Evolutionary conservation across 352 stramenopile genomes (phyloP).

Genomic region (Phytophthora pini): DNA sequence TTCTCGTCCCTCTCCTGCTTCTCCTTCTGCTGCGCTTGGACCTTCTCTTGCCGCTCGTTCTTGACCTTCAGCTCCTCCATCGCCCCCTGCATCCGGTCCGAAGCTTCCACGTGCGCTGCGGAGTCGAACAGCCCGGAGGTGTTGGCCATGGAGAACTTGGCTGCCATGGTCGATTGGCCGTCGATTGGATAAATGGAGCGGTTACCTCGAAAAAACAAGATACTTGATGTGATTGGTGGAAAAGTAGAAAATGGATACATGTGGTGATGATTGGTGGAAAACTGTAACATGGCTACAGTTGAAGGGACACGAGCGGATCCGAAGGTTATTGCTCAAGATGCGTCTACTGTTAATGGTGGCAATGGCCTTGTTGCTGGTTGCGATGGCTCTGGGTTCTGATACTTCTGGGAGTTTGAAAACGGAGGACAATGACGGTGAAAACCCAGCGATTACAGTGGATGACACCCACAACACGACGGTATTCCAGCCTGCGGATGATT

Average conservation of each 20-base stretch:
- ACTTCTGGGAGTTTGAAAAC: constrained; percentile 6
- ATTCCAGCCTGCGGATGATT: constrained; percentile 26
- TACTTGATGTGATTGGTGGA: constrained; percentile 5
- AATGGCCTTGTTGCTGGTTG: constrained; percentile 3
- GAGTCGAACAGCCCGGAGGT: constrained; percentile 77
- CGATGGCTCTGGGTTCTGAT: constrained; percentile 3
- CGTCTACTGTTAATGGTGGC: constrained; percentile 15
- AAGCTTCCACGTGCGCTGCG: constrained; percentile 70
- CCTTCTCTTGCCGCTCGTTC: constrained; percentile 52
- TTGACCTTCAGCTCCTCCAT: constrained; percentile 79
- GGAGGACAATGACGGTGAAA: background rate
- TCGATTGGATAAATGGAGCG: constrained; percentile 9
- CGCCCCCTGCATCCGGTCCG: constrained; percentile 74
- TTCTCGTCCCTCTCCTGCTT: constrained; percentile 38
- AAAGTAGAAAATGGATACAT: background rate
- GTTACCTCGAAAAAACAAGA: constrained; percentile 1
- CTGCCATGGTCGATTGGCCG: constrained; percentile 49
- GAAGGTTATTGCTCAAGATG: constrained; percentile 3
- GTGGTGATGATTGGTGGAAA: background rate
- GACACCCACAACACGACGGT: constrained; percentile 17
- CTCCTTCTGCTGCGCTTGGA: constrained; percentile 29
- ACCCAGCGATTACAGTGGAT: constrained; percentile 8
- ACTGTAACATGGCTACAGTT: background rate
- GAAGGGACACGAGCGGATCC: constrained; percentile 10
- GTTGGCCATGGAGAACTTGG: constrained; percentile 85